Base-by-base conservation (phyloP, 371 early-diverging fungal genomes). In the Enterocytospora artemiae region DNA sequence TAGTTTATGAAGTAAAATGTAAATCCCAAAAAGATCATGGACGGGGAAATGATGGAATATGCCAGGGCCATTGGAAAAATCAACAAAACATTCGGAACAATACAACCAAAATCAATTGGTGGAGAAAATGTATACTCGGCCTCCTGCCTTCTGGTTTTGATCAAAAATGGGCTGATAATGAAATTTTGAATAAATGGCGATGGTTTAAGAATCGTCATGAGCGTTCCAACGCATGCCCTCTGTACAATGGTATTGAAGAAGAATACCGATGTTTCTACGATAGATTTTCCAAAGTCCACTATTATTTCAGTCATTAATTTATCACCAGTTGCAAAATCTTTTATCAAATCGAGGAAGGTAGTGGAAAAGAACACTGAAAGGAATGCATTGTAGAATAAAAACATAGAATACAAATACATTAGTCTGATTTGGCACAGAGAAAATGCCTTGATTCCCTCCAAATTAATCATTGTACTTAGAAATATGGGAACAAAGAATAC, bases 361-460 rank as follows among this genome's bases (percentile, higher is more conserved):
- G 76, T 43, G 20, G 71, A 46, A 69, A 76, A 72, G 27, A 76
- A 68, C 14, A 74, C 39, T 1, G 72, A 64, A 0, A 77, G 34
- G 69, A 79, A 79, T 18, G 73, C 80, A 48, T 79, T 79, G 48
- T 77, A 63, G 61, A 79, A 75, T 7, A 79, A 58, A 63, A 79
- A 79, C 34, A 70, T 34, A 12, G 56, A 70, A 48, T 69, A 74
- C 54, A 49, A 69, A 2, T 59, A 43, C 69, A 75, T 72, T 25
- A 77, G 61, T 34, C 59, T 71, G 30, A 66, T 62, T 57, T 79
- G 76, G 14, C 63, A 62, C 1, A 41, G 33, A 0, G 72, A 71
- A 36, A 58, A 67, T 14, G 77, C 69, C 18, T 52, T 53, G 16
- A 71, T 69, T 16, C 76, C 75, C 49, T 79, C 77, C 43, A 70